A percentile compares a stretch with the other conserved stretches of the same genome.
phyloP scores from a whole-genome alignment of 1,284 basidiomycete genomes.

The Anthracocystis setariae region DNA sequence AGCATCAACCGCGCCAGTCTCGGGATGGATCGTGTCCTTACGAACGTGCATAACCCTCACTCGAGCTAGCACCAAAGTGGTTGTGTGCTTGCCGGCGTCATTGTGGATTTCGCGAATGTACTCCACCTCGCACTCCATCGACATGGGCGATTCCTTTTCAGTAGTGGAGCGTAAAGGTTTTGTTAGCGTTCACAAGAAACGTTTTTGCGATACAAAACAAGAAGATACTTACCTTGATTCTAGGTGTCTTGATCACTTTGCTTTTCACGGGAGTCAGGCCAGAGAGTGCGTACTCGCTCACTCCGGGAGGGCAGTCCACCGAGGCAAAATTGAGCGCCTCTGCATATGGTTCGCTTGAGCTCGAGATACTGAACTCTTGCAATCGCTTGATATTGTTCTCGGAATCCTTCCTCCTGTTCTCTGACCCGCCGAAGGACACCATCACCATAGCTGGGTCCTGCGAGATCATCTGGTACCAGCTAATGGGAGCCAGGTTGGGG shows the following conservation, averaged over 20 bases:
- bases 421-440: constrained; percentile 53
- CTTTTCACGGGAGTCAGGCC: constrained; percentile 58
- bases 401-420: constrained; percentile 51
- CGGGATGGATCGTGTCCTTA: constrained; percentile 51
- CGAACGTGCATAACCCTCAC: constrained; percentile 53
- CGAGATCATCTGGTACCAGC: constrained; percentile 61
- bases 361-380: constrained; percentile 51
- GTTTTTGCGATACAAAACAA: too few species aligned
- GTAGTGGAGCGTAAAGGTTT: neutral
- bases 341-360: constrained; percentile 51
- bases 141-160: constrained; percentile 50
- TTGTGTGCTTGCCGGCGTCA: constrained; percentile 51
- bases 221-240: constrained; percentile 35
- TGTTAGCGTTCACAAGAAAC: too few species aligned
- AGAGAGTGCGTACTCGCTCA: constrained; percentile 51
- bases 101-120: constrained; percentile 44
- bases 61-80: constrained; percentile 52
- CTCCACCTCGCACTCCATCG: constrained; percentile 59
- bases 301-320: constrained; percentile 49
- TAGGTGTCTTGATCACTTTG: constrained; percentile 47
- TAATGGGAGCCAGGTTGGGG: constrained; percentile 54
- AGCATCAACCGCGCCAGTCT: constrained; percentile 46
- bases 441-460: constrained; percentile 59
- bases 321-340: constrained; percentile 61
- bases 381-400: constrained; percentile 52